Base-by-base conservation (phyloP, 768 basidiomycete genomes). In the Trametes villosa region DNA sequence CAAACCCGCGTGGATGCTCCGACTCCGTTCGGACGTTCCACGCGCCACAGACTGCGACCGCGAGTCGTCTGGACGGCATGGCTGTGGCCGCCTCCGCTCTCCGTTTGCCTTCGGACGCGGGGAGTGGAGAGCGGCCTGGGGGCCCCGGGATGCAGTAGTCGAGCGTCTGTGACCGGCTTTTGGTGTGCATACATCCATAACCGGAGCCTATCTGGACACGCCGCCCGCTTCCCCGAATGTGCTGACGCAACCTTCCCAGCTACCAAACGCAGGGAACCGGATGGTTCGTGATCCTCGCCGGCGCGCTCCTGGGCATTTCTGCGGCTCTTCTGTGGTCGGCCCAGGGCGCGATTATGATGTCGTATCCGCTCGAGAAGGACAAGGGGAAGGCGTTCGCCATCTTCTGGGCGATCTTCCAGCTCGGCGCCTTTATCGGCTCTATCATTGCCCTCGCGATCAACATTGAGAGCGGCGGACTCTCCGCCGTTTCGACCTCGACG, bases 311-410 rank as follows among this genome's bases (percentile, higher is more conserved):
- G 34, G 84, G 83, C 6, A 29, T 80, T 20, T 77, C 78, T 44
- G 83, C 83, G 9, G 78, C 83, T 9, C 67, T 85, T 33, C 71
- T 85, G 24, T 86, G 84, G 84, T 77, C 81, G 11, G 80, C 79
- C 0, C 81, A 81, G 63, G 83, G 83, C 12, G 57, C 74, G 2
- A 72, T 85, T 62, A 84, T 85, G 83, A 79, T 84, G 81, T 73
- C 78, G 8, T 83, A 84, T 59, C 83, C 84, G 4, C 75, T 81
- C 2, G 84, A 85, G 63, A 81, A 82, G 53, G 80, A 84, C 66
- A 85, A 85, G 65, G 84, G 84, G 15, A 73, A 72, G 59, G 77
- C 76, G 18, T 83, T 85, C 59, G 76, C 75, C 31, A 62, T 85
- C 49, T 85, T 85, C 71, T 84, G 84, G 84, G 77, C 75, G 33